Conservation (phyloP, 169 alveolate species). For the Besnoitia besnoiti region DNA sequence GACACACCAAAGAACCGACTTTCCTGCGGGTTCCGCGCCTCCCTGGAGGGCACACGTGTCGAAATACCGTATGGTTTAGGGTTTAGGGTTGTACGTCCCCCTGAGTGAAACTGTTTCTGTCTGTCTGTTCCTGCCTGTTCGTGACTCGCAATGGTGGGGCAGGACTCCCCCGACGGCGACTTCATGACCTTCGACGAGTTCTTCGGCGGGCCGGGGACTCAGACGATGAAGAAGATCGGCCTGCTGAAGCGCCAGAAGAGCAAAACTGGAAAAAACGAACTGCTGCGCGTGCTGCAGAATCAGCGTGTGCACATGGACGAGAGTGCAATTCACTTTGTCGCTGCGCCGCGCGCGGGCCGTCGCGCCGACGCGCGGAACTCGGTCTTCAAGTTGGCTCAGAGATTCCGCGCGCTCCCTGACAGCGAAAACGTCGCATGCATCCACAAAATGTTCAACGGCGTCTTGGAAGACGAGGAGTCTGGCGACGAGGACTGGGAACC, state of each 20-base stretch:
- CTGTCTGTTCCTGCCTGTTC: too few relatives aligned
- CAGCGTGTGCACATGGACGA: constrained; percentile 17
- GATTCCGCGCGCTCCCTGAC: not conserved
- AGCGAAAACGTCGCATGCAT: not conserved
- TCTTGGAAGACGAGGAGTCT: not conserved
- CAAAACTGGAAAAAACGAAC: not conserved
- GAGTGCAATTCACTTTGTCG: not conserved
- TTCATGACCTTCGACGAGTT: not conserved
- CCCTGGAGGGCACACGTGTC: too few relatives aligned
- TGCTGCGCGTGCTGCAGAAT: not conserved
- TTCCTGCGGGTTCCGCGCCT: too few relatives aligned
- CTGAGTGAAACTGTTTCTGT: too few relatives aligned
- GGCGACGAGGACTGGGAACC: not conserved
- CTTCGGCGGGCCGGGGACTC: not conserved
- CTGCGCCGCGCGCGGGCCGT: not conserved
- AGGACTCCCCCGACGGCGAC: too few relatives aligned
- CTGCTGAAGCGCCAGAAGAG: not conserved
- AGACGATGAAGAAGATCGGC: not conserved
- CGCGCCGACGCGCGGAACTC: not conserved
- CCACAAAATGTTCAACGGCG: not conserved
- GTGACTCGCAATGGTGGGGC: too few relatives aligned
- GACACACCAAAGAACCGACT: too few relatives aligned
- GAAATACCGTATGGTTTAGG: too few relatives aligned
- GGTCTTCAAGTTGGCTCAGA: not conserved
- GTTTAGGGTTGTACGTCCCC: too few relatives aligned